Evolutionary conservation across 192 early-diverging fungal genomes (phyloP).

Genomic region (Rhizophlyctis rosea): DNA sequence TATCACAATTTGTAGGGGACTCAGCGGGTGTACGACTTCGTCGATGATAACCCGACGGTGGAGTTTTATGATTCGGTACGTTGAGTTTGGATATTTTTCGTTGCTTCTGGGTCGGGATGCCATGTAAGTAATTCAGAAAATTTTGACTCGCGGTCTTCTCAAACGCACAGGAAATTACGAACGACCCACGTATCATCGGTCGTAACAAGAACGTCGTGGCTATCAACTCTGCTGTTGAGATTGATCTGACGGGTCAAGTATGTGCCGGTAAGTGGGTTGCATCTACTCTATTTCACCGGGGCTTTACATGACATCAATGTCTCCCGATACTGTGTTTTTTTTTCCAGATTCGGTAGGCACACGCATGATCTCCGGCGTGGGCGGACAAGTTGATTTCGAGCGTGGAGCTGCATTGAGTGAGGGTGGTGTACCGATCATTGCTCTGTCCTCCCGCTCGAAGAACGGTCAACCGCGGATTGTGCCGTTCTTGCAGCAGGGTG

Average conservation of each 20-base stretch:
- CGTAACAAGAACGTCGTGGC: conserved; percentile 46
- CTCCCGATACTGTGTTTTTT: too few species aligned
- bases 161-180: too few species aligned
- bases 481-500: conserved; percentile 30
- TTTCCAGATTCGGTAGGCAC: conserved; percentile 42
- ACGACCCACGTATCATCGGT: conserved; percentile 48
- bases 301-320: too few species aligned
- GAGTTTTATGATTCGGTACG: conserved; percentile 38
- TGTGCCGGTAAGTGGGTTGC: too few species aligned
- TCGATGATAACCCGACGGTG: conserved; percentile 47
- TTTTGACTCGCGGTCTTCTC: too few species aligned
- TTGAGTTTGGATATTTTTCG: too few species aligned
- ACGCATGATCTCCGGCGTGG: conserved; percentile 46
- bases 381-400: conserved; percentile 54
- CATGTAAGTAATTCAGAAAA: too few species aligned
- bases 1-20: conserved; percentile 7
- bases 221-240: conserved; percentile 51
- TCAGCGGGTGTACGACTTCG: conserved; percentile 41
- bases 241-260: conserved; percentile 52
- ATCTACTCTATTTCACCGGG: too few species aligned
- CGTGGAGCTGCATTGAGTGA: conserved; percentile 41
- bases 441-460: conserved; percentile 39
- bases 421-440: conserved; percentile 51
- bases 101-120: too few species aligned
- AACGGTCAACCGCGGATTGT: conserved; percentile 42